phyloP scores from a whole-genome alignment of 768 basidiomycete species.

The Porphyrellus cyaneotinctus region DNA sequence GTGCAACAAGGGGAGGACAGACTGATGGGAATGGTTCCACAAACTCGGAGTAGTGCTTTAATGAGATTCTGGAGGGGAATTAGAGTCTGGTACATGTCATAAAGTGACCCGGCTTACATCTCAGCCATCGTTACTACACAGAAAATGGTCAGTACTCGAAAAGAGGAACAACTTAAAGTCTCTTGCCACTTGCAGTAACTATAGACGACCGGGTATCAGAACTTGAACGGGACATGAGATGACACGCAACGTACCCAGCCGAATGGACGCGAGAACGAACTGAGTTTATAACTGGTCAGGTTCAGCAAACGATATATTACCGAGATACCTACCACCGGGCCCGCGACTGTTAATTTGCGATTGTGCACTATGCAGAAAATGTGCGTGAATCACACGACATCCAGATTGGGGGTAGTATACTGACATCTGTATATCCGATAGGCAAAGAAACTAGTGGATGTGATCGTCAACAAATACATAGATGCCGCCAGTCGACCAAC shows the following conservation, averaged over 20 bases:
- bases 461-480: neutral
- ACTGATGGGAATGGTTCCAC: slow-evolving; percentile 10
- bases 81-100: neutral
- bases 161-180: neutral
- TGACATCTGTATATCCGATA: slow-evolving; percentile 24
- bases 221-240: too few species aligned
- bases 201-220: neutral
- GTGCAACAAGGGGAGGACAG: neutral
- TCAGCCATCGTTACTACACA: slow-evolving; percentile 20
- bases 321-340: slow-evolving; percentile 11
- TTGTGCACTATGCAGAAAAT: slow-evolving; percentile 11
- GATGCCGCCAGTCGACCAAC: fast-evolving
- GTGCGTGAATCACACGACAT: neutral
- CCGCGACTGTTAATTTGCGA: slow-evolving; percentile 10
- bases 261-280: slow-evolving; percentile 15
- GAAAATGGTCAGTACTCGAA: neutral
- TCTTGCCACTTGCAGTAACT: slow-evolving; percentile 23
- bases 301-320: neutral
- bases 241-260: slow-evolving; percentile 13
- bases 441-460: slow-evolving; percentile 20
- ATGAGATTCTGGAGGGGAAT: slow-evolving; percentile 8
- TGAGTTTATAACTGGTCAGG: slow-evolving; percentile 4
- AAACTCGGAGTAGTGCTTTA: slow-evolving; percentile 10
- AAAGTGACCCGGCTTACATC: slow-evolving; percentile 12
- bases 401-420: neutral